These are phyloP conservation scores for Stachybotrys echinatus DNA, from an alignment of 2,329 filamentous ascomycete genomes.

Conservation along the genomic window DNA sequence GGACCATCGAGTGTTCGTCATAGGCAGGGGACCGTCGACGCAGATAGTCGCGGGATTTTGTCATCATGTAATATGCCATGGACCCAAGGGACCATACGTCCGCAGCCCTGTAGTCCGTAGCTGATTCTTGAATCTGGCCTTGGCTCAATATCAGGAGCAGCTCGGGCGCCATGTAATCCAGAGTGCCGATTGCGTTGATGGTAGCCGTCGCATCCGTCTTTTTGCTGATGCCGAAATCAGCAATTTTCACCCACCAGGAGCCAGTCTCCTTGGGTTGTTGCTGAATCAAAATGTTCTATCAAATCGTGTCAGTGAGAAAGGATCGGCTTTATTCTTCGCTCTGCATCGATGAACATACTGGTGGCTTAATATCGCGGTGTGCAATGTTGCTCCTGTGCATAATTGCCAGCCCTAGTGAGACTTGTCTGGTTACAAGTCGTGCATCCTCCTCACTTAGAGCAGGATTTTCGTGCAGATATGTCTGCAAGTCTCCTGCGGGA, in stretches of 20 bases:
- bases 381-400: conserved; percentile 16
- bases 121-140: background rate
- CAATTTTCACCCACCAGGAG: conserved; percentile 15
- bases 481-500: conserved; percentile 13
- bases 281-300: conserved; percentile 16
- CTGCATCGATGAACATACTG: too few relatives aligned
- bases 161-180: conserved; percentile 13
- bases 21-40: background rate
- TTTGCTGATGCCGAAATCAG: conserved; percentile 18
- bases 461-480: conserved; percentile 5
- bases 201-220: conserved; percentile 2
- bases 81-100: conserved; percentile 17
- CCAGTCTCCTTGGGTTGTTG: conserved; percentile 2
- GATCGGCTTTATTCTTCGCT: too few relatives aligned
- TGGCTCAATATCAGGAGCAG: too few relatives aligned
- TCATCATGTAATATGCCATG: conserved; percentile 9
- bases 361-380: conserved; percentile 17
- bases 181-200: conserved; percentile 7
- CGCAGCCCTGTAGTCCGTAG: conserved; percentile 5
- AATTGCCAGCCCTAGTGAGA: conserved; percentile 10
- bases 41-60: background rate
- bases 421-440: conserved; percentile 10
- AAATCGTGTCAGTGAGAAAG: too few relatives aligned
- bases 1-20: too few relatives aligned
- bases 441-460: conserved; percentile 11